Evolutionary conservation across 73 alveolate species (phyloP).

Genomic region (Stentor coeruleus): DNA sequence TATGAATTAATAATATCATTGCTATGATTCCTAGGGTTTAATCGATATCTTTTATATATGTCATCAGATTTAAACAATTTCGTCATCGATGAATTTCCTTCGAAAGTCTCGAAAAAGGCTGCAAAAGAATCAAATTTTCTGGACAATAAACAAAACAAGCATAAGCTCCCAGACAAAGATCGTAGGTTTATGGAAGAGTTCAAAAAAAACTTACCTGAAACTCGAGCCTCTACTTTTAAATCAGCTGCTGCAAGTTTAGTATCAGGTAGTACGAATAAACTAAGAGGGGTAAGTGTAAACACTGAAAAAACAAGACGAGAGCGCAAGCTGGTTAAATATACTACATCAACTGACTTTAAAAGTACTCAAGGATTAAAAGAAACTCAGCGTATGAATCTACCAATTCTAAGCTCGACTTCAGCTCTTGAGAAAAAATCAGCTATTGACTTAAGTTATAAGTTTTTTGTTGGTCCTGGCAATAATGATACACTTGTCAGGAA

Average conservation of each 20-base stretch:
- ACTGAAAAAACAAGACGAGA: background rate
- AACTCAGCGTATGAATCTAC: too few species aligned
- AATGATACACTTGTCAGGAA: background rate
- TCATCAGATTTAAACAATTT: background rate
- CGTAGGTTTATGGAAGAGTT: background rate
- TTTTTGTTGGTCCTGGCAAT: constrained; percentile 26
- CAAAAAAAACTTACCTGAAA: background rate
- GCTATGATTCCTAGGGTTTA: too few species aligned
- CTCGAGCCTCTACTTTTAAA: background rate
- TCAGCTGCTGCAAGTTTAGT: background rate
- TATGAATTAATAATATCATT: too few species aligned
- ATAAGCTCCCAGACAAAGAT: background rate
- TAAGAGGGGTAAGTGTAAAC: background rate
- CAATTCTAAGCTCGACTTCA: background rate
- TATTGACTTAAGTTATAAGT: background rate
- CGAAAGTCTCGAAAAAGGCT: background rate
- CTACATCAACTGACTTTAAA: background rate
- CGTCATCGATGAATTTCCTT: background rate
- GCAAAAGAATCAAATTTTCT: background rate
- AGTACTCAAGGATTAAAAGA: background rate
- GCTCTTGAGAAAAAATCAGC: background rate
- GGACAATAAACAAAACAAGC: background rate
- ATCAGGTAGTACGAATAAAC: background rate
- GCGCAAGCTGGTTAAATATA: background rate
- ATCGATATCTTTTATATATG: background rate